Evolutionary conservation across 805 yeast species (phyloP), one percentile per base, ranked within the genome.

Genomic region (Dipodascopsis uninucleata): DNA sequence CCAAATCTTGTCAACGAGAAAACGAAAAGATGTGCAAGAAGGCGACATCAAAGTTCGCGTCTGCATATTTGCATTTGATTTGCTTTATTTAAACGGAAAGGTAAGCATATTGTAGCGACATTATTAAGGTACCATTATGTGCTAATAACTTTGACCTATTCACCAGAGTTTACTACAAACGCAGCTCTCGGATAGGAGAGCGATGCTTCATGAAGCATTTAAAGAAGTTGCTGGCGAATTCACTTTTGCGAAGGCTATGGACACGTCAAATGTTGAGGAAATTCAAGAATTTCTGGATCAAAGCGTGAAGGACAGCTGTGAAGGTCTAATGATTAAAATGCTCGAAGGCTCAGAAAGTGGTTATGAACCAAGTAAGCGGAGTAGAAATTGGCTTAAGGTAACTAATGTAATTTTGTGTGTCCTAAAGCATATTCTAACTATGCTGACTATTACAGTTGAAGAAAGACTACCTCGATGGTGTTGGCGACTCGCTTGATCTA

Each of bases 261-360:
- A 85, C 52, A 76, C 95, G 0, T 72, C 82, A 3, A 81, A 81
- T 56, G 65, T 77, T 34, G 79, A 78, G 38, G 96, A 86, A 51
- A 77, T 93, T 38, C 95, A 90, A 63, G 64, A 64, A 9, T 93
- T 89, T 59, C 71, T 93, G 49, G 97, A 93, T 62, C 85, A 86
- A 61, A 82, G 96, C 2, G 85, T 93, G 20, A 81, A 82, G 57
- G 93, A 85, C 58, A 71, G 87, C 12, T 93, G 98, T 63, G 98
- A 93, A 65, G 98, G 98, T 0, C 72, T 93, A 40, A 93, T 93
- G 98, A 89, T 93, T 33, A 93, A 93, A 62, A 79, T 86, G 66
- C 68, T 90, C 28, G 82, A 84, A 45, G 95, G 95, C 1, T 63
- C 63, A 9, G 96, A 88, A 38, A 82, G 94, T 2, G 77, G 70